Conservation (phyloP, 164 flowering plant species). For the Protea cynaroides region DNA sequence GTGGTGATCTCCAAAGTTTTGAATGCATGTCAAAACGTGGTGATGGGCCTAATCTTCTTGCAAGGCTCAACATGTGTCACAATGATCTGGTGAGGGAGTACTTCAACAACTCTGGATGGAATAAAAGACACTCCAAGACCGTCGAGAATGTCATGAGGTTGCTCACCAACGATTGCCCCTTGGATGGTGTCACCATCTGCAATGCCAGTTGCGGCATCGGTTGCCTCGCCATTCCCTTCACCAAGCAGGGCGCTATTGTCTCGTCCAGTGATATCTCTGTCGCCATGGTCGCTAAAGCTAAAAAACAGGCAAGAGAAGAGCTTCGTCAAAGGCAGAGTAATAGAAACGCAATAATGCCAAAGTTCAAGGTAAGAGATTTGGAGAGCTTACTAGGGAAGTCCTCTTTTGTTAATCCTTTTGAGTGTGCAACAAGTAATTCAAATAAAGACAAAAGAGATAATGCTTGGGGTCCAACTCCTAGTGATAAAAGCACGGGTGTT, state of each 20-base stretch:
- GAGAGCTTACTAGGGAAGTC: background rate
- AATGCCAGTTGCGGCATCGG: conserved; percentile 99
- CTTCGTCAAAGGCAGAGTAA: conserved; percentile 18
- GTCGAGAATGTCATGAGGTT: conserved; percentile 71
- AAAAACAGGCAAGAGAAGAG: conserved; percentile 49
- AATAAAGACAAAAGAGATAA: too few relatives aligned
- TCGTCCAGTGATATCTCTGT: conserved; percentile 54
- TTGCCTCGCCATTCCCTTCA: conserved; percentile 69
- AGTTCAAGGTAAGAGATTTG: conserved; percentile 60
- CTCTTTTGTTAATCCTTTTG: too few relatives aligned
- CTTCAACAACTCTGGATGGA: conserved; percentile 90
- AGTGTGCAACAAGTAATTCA: too few relatives aligned
- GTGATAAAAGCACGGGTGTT: too few relatives aligned
- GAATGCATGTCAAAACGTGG: too few relatives aligned
- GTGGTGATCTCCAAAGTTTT: too few relatives aligned
- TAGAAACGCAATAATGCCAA: conserved; percentile 44
- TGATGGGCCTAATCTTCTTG: too few relatives aligned
- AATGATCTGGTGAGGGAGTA: conserved; percentile 92
- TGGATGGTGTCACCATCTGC: conserved; percentile 68
- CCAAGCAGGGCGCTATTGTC: conserved; percentile 80
- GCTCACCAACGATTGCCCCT: conserved; percentile 61
- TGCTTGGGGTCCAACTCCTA: too few relatives aligned
- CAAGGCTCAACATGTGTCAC: too few relatives aligned
- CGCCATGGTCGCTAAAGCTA: conserved; percentile 92
- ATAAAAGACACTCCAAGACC: conserved; percentile 83